phyloP scores from a whole-genome alignment of 345 rosid species.

The Populus deltoides region DNA sequence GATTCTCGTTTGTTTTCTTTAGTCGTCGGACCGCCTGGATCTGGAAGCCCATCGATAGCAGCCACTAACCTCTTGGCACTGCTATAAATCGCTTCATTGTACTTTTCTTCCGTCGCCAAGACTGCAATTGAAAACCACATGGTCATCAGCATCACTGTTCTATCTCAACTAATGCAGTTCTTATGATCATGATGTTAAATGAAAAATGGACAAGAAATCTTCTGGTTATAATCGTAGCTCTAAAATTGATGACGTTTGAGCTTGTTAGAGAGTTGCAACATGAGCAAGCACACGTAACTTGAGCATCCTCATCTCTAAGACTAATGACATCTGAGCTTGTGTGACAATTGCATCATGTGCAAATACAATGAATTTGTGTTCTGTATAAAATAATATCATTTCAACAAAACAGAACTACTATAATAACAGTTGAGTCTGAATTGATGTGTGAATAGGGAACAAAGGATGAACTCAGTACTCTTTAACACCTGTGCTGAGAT shows the following conservation, averaged over 20 bases:
- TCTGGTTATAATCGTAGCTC: not conserved
- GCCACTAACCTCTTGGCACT: conserved; percentile 86
- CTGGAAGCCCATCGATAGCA: conserved; percentile 93
- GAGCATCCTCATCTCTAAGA: too few relatives aligned
- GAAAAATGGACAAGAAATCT: not conserved
- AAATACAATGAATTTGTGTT: too few relatives aligned
- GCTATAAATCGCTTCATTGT: conserved; percentile 81
- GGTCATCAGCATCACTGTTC: conserved; percentile 10
- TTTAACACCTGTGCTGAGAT: too few relatives aligned
- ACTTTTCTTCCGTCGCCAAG: conserved; percentile 91
- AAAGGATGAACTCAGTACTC: too few relatives aligned
- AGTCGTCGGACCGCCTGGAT: conserved; percentile 73
- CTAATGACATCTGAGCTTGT: too few relatives aligned
- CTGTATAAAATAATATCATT: too few relatives aligned
- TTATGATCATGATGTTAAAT: not conserved
- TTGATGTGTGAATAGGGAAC: too few relatives aligned
- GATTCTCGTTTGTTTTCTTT: conserved; percentile 85
- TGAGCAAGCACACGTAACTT: too few relatives aligned
- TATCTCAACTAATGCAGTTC: not conserved
- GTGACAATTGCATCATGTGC: too few relatives aligned
- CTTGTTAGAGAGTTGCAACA: too few relatives aligned
- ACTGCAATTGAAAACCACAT: conserved; percentile 45
- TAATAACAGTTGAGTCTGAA: too few relatives aligned
- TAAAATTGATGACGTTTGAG: not conserved
- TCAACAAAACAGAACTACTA: too few relatives aligned